These are phyloP conservation scores for Thermomucor indicae-seudaticae DNA, from an alignment of 371 early-diverging fungal species.

Conservation along the genomic window DNA sequence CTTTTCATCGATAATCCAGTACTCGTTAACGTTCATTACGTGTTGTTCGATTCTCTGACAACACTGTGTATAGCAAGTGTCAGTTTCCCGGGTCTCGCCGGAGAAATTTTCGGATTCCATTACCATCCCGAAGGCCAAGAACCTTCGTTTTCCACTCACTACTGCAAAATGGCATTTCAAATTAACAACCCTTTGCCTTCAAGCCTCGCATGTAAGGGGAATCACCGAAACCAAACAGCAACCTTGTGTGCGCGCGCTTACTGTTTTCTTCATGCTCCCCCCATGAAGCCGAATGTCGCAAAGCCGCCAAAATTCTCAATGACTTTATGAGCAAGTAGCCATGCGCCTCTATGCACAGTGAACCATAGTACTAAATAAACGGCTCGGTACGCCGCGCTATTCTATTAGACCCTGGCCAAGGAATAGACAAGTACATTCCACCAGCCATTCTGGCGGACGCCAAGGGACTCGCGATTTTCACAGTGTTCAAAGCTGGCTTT, in stretches of 20 bases:
- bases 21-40: too few species aligned
- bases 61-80: too few species aligned
- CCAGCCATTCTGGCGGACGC: constrained; percentile 67
- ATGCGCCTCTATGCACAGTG: not conserved
- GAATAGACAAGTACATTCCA: constrained; percentile 79
- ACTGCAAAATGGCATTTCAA: constrained; percentile 1
- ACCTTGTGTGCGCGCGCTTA: not conserved
- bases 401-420: constrained; percentile 63
- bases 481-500: constrained; percentile 91
- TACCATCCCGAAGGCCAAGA: too few species aligned
- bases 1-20: too few species aligned
- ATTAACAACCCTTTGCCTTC: constrained; percentile 35
- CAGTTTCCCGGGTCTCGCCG: too few species aligned
- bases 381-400: too few species aligned
- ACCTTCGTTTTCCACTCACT: not conserved
- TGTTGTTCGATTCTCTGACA: too few species aligned
- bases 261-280: too few species aligned
- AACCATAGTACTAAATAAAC: not conserved
- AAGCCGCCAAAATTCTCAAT: constrained; percentile 77
- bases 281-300: constrained; percentile 69
- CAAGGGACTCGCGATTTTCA: constrained; percentile 89
- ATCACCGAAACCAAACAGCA: not conserved
- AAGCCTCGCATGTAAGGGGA: constrained; percentile 23
- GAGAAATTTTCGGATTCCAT: too few species aligned
- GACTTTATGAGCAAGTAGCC: constrained; percentile 59